Evolutionary conservation across 2,329 filamentous ascomycete species (phyloP).

Genomic region (Arthrobotrys entomopaga): DNA sequence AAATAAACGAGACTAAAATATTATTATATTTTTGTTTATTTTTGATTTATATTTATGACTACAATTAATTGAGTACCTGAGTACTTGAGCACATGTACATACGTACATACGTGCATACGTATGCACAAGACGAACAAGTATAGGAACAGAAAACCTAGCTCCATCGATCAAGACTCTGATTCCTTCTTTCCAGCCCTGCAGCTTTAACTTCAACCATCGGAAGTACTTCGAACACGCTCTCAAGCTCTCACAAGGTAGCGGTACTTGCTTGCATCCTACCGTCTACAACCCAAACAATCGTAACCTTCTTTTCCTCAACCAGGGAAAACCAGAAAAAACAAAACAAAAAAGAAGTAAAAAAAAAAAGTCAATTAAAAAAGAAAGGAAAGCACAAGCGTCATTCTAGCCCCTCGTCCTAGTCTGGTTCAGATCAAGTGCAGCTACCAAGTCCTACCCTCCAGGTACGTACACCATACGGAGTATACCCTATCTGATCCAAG

Average conservation of each 20-base stretch:
- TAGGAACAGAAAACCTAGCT: background rate
- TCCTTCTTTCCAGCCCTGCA: slow-evolving; percentile 9
- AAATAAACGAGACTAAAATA: no score
- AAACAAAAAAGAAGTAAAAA: slow-evolving; percentile 10
- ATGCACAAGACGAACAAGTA: no score
- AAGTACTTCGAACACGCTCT: slow-evolving; percentile 21
- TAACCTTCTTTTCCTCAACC: background rate
- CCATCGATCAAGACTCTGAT: no score
- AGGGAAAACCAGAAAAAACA: no score
- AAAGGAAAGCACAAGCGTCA: slow-evolving; percentile 25
- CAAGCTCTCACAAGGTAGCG: slow-evolving; percentile 3
- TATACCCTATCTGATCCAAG: slow-evolving; percentile 3
- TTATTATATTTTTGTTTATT: background rate
- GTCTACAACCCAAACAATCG: background rate
- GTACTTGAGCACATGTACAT: no score
- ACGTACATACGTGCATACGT: no score
- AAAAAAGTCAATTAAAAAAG: background rate
- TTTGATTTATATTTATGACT: background rate
- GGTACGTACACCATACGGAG: background rate
- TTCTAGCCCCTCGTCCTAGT: slow-evolving; percentile 25
- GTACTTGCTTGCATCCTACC: slow-evolving; percentile 6
- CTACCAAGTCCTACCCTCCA: background rate
- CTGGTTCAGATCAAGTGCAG: slow-evolving; percentile 29
- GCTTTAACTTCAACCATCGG: slow-evolving; percentile 20
- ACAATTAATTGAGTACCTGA: background rate